These are phyloP conservation scores for Crithidia mellificae DNA, from an alignment of 208 protist species.

Conservation along the genomic window DNA sequence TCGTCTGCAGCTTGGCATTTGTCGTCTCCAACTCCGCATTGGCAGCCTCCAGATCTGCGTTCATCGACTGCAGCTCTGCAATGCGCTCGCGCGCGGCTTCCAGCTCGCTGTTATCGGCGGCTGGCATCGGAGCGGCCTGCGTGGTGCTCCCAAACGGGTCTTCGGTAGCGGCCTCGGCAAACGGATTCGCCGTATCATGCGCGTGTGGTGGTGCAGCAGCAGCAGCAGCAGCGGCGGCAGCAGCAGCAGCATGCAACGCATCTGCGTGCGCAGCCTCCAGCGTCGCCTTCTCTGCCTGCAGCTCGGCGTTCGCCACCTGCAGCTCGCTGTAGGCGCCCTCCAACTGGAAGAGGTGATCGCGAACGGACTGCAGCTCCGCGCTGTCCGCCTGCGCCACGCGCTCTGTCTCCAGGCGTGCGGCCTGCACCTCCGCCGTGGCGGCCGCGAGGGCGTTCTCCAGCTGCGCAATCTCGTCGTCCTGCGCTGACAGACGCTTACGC, in stretches of 20 bases:
- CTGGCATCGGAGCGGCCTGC: neutral
- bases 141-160: neutral
- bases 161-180: neutral
- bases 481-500: slow-evolving; percentile 4
- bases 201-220: no score
- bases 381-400: slow-evolving; percentile 1
- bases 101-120: slow-evolving; percentile 9
- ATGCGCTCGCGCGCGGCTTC: slow-evolving; percentile 17
- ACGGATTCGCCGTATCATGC: slow-evolving; percentile 1
- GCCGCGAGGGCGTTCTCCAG: slow-evolving; percentile 11
- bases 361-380: slow-evolving; percentile 4
- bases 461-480: slow-evolving; percentile 13
- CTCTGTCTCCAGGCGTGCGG: neutral
- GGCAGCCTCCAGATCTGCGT: slow-evolving; percentile 11
- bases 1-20: neutral
- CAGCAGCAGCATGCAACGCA: neutral
- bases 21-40: slow-evolving; percentile 1
- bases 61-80: slow-evolving; percentile 17
- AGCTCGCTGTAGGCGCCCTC: slow-evolving; percentile 1
- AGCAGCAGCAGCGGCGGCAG: neutral
- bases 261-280: slow-evolving; percentile 8
- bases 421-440: slow-evolving; percentile 2
- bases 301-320: neutral
- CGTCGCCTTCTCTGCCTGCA: slow-evolving; percentile 2
- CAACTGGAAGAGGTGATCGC: no score